Base-by-base conservation (phyloP, 2,329 filamentous ascomycete species). In the Botryosphaeria dothidea region DNA sequence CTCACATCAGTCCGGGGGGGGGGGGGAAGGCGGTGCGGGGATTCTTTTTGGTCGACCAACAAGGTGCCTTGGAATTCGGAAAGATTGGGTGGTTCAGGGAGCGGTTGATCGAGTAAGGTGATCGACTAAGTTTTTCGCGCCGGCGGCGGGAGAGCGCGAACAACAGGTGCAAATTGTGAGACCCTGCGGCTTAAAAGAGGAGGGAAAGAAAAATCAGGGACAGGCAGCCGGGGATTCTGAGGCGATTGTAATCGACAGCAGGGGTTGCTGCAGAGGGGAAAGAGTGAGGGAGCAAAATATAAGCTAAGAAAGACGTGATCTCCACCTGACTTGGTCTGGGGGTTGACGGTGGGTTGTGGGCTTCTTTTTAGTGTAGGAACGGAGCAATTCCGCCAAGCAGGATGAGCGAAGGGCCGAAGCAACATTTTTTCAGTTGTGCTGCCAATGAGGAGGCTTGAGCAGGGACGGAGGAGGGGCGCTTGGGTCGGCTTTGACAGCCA, bases 281-380 rank as follows among this genome's bases (percentile, higher is more conserved):
- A 15, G 38, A 43, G 38, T n/a, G 38, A 43, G 38, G 38, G 15
- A 43, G 38, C 31, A 41, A 58, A 45, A 29, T 29, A 58, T 58
- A 58, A 58, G 54, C 54, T 58, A 58, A 58, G 36, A 58, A 45
- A 58, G 54, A 58, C 54, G 54, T 58, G 38, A 58, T 58, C 38
- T 36, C 54, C 54, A 45, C 54, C 54, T 43, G 54, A 45, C 54
- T 45, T 45, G 38, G 54, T 27, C 54, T n/a, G 25, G 23, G 54
- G 54, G 54, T 23, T 13, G 45, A 11, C 13, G 31, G 31, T 34
- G 51, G 17, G 51, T n/a, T 29, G n/a, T 19, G 29, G 49, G 29
- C 49, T 52, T 31, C 27, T 4, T 29, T 29, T 52, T 34, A n/a
- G 49, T 21, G 23, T 52, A 3, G n/a, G 21, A 17, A 38, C 19